Evolutionary conservation across 768 basidiomycete genomes (phyloP), one percentile per base, ranked within the genome.

Genomic region (Russula virescens): DNA sequence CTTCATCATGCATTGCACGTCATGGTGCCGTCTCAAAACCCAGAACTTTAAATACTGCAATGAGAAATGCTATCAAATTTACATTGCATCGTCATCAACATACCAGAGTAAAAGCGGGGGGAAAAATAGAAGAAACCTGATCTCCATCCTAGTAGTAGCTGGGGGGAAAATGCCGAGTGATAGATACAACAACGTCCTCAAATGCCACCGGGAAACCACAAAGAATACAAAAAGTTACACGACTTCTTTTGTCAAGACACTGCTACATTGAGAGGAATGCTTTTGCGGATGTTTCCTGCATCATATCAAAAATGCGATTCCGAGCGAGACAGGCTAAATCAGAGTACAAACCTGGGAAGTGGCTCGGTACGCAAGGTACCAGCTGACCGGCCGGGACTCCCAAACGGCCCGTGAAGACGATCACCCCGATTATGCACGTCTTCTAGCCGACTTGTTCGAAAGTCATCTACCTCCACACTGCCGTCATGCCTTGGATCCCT

Each of bases 121-220:
- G 31, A 25, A 25, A 48, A 21, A 48, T 9, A n/a, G 49, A 54
- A 59, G 34, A 48, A 53, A 46, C 16, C 8, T 25, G n/a, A 40
- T 23, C 26, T 26, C 58, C 46, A 40, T 60, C 63, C 63, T 26
- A 49, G 47, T 38, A 50, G 34, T 45, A 35, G 31, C 45, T 62
- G 13, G 38, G 50, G 25, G 25, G 42, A 55, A 43, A n/a, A 19
- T 25, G 28, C 48, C n/a, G 31, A 38, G 58, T 64, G 48, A 64
- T 60, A 64, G 63, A 64, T 64, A 64, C 58, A 64, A 64, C 58
- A 64, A 64, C 18, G 63, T 47, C 28, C 52, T 18, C 48, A 54
- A 31, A 63, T 63, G 62, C 38, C 43, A 46, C 47, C 25, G n/a
- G n/a, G 25, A 54, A 64, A 60, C 52, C 34, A 42, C 38, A 45